Evolutionary conservation across 495 filamentous ascomycete species (phyloP).

Genomic region (Penicillium parvum): DNA sequence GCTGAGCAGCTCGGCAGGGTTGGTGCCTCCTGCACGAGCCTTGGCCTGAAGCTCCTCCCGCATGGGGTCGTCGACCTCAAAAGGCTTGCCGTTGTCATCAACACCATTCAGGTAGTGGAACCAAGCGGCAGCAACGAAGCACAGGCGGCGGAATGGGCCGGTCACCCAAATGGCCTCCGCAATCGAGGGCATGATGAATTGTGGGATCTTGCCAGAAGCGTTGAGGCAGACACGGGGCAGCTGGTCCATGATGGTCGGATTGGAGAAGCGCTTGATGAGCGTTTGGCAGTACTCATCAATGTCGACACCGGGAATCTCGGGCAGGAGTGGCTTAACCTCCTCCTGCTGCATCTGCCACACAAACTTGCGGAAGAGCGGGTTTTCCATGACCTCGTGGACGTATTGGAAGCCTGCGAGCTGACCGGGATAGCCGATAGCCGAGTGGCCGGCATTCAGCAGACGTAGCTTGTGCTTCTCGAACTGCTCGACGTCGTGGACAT

Average conservation of each 20-base stretch:
- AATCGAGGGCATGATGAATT: conserved; percentile 49
- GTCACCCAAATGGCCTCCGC: conserved; percentile 44
- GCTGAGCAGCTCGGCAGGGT: conserved; percentile 34
- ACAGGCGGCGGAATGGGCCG: conserved; percentile 42
- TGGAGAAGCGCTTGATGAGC: conserved; percentile 46
- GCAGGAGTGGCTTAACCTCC: conserved; percentile 46
- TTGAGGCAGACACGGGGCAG: conserved; percentile 43
- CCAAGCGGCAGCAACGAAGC: conserved; percentile 44
- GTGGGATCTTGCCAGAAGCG: conserved; percentile 46
- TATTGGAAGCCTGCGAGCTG: conserved; percentile 43
- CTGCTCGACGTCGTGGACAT: conserved; percentile 42
- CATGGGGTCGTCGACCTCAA: conserved; percentile 44
- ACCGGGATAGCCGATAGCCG: conserved; percentile 42
- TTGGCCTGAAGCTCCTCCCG: conserved; percentile 38
- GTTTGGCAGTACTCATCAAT: conserved; percentile 45
- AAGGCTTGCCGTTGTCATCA: conserved; percentile 37
- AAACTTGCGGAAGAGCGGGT: conserved; percentile 38
- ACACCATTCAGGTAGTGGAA: conserved; percentile 43
- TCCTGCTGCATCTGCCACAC: conserved; percentile 47
- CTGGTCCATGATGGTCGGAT: conserved; percentile 46
- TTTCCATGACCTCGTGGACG: conserved; percentile 44
- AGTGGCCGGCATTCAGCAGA: conserved; percentile 46
- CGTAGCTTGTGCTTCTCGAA: conserved; percentile 50
- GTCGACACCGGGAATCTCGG: conserved; percentile 40
- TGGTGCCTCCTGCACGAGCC: conserved; percentile 33